Conservation (phyloP, 1,284 basidiomycete genomes). For the Malassezia caprae region DNA sequence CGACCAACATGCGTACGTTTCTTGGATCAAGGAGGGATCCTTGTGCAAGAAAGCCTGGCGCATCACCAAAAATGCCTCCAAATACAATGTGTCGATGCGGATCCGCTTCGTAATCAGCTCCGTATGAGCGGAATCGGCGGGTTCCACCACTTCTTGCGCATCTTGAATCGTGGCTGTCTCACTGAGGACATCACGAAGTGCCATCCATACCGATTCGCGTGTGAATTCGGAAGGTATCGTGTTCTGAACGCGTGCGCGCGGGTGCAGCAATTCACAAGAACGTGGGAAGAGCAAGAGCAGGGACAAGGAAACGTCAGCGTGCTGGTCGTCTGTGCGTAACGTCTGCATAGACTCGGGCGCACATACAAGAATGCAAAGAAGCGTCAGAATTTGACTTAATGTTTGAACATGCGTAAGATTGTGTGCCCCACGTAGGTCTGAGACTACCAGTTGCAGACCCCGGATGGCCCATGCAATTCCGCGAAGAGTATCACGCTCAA, state of each 20-base stretch:
- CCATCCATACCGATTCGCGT: conserved; percentile 6
- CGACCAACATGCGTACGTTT: conserved; percentile 3
- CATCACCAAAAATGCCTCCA: conserved; percentile 11
- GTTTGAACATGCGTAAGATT: not conserved
- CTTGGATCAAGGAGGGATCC: not conserved
- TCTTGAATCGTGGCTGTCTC: not conserved
- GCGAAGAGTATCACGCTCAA: conserved; percentile 15
- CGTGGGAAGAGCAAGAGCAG: conserved; percentile 13
- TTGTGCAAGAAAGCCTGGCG: conserved; percentile 1
- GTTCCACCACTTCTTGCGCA: not conserved
- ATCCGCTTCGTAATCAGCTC: not conserved
- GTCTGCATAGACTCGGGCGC: conserved; percentile 4
- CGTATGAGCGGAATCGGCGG: not conserved
- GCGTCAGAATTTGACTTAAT: conserved; percentile 4
- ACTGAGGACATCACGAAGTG: conserved; percentile 3
- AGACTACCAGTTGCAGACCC: not conserved
- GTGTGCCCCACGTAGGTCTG: not conserved
- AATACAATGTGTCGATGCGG: not conserved
- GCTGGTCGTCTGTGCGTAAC: not conserved
- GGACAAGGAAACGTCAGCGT: conserved; percentile 2
- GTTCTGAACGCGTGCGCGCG: not conserved
- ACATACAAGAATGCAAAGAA: conserved; percentile 12
- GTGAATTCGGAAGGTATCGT: not conserved
- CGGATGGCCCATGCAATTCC: conserved; percentile 13
- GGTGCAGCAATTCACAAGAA: conserved; percentile 10